Percentiles rank a stretch among this genome's conserved stretches.
phyloP scores from a whole-genome alignment of 2,329 filamentous ascomycete species.

The Venturia oleaginea region DNA sequence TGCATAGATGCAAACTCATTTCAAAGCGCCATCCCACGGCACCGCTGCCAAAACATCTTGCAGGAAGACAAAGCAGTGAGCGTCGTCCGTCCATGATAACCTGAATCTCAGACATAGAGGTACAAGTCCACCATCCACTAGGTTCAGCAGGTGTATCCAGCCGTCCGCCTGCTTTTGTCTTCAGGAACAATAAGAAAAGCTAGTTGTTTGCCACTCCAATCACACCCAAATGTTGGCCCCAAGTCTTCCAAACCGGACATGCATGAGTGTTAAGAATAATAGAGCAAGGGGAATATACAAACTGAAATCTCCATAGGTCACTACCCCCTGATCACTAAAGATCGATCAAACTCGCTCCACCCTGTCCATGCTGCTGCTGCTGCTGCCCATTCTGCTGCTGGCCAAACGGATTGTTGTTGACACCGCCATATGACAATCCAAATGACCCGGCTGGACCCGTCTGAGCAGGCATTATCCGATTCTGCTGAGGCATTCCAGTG shows the following conservation, averaged over 20 bases:
- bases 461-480: slow-evolving; percentile 38
- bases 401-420: slow-evolving; percentile 48
- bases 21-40: neutral
- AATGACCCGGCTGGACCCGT: slow-evolving; percentile 42
- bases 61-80: neutral
- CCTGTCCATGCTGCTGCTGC: neutral
- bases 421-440: slow-evolving; percentile 35
- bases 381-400: slow-evolving; percentile 36
- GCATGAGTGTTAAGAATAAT: slow-evolving; percentile 6
- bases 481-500: slow-evolving; percentile 52
- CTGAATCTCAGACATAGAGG: neutral
- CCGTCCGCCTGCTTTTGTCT: neutral
- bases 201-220: neutral
- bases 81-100: neutral
- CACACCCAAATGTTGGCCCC: neutral
- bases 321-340: slow-evolving; percentile 29
- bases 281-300: slow-evolving; percentile 8
- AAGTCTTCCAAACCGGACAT: neutral
- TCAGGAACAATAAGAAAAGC: neutral
- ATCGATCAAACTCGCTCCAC: slow-evolving; percentile 53
- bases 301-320: neutral
- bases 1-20: neutral
- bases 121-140: neutral
- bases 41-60: neutral
- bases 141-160: neutral